Conservation (phyloP, 83 land plant genomes). For the Thuja plicata region DNA sequence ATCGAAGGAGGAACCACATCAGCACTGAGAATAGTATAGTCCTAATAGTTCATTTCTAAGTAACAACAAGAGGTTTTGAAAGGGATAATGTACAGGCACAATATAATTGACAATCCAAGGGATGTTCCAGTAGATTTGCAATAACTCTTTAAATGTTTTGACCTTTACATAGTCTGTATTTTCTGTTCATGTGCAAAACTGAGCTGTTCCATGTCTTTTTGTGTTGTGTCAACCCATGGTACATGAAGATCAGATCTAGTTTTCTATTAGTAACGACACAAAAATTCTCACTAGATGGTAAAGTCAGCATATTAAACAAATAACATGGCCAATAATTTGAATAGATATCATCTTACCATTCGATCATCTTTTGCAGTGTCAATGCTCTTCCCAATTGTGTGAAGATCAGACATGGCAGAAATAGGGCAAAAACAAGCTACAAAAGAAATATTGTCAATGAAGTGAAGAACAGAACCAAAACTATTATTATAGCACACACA, state of each 20-base stretch:
- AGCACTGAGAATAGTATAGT: not conserved
- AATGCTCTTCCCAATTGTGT: constrained; percentile 83
- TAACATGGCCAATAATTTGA: not conserved
- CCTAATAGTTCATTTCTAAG: not conserved
- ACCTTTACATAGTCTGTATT: not conserved
- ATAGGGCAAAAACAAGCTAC: constrained; percentile 79
- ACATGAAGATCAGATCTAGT: not conserved
- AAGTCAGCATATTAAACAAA: not conserved
- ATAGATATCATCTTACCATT: constrained; percentile 56
- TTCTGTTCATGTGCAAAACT: not conserved
- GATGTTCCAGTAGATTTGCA: not conserved
- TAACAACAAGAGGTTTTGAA: not conserved
- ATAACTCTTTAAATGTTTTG: not conserved
- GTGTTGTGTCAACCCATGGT: not conserved
- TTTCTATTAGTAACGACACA: not conserved
- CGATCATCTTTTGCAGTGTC: constrained; percentile 63
- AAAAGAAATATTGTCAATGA: constrained; percentile 5
- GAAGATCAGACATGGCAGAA: constrained; percentile 83
- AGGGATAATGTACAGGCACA: not conserved
- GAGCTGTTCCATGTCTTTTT: not conserved
- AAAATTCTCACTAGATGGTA: not conserved
- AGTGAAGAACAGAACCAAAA: not conserved
- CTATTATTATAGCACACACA: not conserved
- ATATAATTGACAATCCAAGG: not conserved
- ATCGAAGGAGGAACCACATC: not conserved